Evolutionary conservation across 179 eudicot genomes (phyloP).

Genomic region (Amaranthus tricolor): DNA sequence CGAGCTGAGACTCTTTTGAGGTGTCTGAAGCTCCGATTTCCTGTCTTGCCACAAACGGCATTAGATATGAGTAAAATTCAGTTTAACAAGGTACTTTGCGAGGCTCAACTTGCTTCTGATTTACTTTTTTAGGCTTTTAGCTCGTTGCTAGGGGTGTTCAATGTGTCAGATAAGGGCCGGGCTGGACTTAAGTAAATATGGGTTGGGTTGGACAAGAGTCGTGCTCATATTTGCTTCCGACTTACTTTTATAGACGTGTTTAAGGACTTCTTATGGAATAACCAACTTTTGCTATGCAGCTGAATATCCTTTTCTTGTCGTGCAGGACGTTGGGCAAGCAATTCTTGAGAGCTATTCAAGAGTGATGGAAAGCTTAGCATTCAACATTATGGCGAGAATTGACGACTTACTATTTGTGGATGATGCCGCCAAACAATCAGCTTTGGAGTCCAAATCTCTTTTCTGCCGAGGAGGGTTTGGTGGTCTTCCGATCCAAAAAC

Average conservation of each 20-base stretch:
- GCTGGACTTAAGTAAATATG: too few relatives aligned
- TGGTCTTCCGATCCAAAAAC: slow-evolving; percentile 69
- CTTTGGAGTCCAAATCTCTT: slow-evolving; percentile 53
- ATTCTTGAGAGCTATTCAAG: slow-evolving; percentile 53
- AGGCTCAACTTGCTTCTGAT: background rate
- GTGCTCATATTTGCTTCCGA: too few relatives aligned
- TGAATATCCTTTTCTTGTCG: background rate
- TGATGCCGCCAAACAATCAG: slow-evolving; percentile 63
- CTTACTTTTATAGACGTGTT: too few relatives aligned
- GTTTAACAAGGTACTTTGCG: slow-evolving; percentile 66
- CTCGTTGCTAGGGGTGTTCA: too few relatives aligned
- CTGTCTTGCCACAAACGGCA: slow-evolving; percentile 85
- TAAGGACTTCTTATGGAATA: too few relatives aligned
- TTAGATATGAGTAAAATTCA: slow-evolving; percentile 95
- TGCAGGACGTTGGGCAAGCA: slow-evolving; percentile 50
- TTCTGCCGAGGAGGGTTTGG: slow-evolving; percentile 65
- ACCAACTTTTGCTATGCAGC: background rate
- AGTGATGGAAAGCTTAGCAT: slow-evolving; percentile 47
- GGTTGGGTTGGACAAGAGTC: too few relatives aligned
- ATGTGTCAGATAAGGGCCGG: too few relatives aligned
- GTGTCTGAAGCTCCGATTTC: slow-evolving; percentile 68
- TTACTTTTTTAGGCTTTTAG: background rate
- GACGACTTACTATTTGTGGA: slow-evolving; percentile 51
- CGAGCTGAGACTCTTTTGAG: slow-evolving; percentile 75
- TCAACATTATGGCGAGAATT: slow-evolving; percentile 47